These are phyloP conservation scores for Geum urbanum DNA, from an alignment of 306 rosid genomes.

Conservation along the genomic window DNA sequence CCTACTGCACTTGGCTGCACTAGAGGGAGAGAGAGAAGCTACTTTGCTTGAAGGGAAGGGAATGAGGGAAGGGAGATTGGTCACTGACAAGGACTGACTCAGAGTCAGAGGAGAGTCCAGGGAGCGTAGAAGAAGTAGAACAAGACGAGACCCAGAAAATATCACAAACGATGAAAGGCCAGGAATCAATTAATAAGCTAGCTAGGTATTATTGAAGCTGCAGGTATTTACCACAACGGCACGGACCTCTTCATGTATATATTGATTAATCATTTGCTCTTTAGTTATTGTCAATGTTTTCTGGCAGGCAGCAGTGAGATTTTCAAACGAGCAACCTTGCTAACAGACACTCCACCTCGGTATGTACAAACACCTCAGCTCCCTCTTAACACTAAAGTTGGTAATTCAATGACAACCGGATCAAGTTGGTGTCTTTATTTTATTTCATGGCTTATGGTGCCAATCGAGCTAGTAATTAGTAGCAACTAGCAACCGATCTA, in stretches of 20 bases:
- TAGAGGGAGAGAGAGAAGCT: not conserved
- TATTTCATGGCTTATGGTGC: not conserved
- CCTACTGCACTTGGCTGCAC: constrained; percentile 11
- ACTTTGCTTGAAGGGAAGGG: not conserved
- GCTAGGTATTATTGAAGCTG: no score
- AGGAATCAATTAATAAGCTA: not conserved
- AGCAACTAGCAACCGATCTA: no score
- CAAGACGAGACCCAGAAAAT: not conserved
- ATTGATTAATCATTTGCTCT: constrained; percentile 27
- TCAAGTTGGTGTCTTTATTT: not conserved
- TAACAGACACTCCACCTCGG: not conserved
- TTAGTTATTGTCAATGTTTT: constrained; percentile 8
- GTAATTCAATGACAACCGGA: not conserved
- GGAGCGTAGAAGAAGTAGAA: not conserved
- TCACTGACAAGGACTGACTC: constrained; percentile 3
- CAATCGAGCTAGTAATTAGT: not conserved
- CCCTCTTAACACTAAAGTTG: constrained; percentile 16
- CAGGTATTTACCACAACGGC: constrained; percentile 39
- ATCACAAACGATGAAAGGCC: not conserved
- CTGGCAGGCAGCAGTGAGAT: no score
- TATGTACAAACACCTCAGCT: not conserved
- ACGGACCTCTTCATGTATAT: constrained; percentile 31
- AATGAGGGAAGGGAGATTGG: not conserved
- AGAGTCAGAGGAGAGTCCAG: not conserved
- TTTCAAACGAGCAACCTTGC: no score